Conservation (phyloP, 306 rosid species). For the Aeschynomene evenia region DNA sequence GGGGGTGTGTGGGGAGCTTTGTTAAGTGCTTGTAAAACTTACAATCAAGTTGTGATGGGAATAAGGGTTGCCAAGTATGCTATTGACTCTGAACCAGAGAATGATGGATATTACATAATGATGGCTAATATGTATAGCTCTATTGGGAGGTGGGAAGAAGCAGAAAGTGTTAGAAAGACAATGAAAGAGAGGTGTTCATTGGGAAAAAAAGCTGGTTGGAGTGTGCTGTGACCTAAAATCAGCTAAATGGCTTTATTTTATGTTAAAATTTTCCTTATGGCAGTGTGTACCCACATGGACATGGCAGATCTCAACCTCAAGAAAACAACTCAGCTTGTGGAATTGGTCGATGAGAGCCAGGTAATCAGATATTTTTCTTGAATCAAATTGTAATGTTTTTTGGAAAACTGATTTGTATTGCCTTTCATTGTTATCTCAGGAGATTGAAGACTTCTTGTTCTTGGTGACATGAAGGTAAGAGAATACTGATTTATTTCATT, state of each 20-base stretch:
- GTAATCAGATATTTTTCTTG: constrained; percentile 38
- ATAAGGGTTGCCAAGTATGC: constrained; percentile 61
- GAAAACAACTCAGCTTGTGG: constrained; percentile 97
- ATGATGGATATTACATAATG: constrained; percentile 69
- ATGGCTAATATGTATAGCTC: constrained; percentile 67
- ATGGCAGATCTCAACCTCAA: constrained; percentile 94
- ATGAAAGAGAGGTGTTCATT: constrained; percentile 55
- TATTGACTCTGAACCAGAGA: constrained; percentile 66
- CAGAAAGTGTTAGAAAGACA: constrained; percentile 54
- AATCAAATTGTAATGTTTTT: constrained; percentile 2
- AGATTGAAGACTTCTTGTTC: constrained; percentile 85
- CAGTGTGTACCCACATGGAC: no score
- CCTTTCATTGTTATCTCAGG: constrained; percentile 48
- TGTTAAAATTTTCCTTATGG: background rate
- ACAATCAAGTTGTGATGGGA: constrained; percentile 63
- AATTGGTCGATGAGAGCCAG: constrained; percentile 79
- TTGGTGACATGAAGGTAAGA: background rate
- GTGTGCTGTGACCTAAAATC: constrained; percentile 36
- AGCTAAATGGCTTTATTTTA: background rate
- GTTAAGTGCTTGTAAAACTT: constrained; percentile 69
- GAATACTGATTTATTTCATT: background rate
- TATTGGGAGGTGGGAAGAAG: constrained; percentile 79
- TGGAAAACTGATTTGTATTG: constrained; percentile 14
- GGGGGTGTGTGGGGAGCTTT: constrained; percentile 77
- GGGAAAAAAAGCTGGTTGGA: constrained; percentile 70